Conservation (phyloP, 2,329 filamentous ascomycete genomes). For the Paraphaeosphaeria sporulosa region DNA sequence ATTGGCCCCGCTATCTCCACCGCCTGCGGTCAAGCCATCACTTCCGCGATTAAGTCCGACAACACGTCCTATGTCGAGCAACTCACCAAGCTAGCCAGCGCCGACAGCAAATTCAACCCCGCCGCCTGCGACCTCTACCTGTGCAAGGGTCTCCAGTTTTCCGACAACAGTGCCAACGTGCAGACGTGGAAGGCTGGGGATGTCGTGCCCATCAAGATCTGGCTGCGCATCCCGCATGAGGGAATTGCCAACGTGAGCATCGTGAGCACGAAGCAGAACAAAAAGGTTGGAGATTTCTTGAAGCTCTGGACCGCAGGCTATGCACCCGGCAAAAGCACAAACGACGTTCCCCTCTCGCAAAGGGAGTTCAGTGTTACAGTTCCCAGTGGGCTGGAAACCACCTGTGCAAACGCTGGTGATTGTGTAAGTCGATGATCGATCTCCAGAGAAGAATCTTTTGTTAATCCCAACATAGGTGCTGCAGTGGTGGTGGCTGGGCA, state of each 20-base stretch:
- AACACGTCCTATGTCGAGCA: conserved; percentile 38
- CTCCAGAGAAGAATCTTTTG: conserved; percentile 4
- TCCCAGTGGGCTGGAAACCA: conserved; percentile 52
- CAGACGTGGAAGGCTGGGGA: conserved; percentile 59
- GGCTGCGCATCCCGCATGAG: conserved; percentile 58
- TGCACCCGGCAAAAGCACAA: conserved; percentile 29
- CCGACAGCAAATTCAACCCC: conserved; percentile 51
- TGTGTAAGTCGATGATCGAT: conserved; percentile 42
- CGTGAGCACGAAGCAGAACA: conserved; percentile 61
- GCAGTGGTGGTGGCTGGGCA: conserved; percentile 50
- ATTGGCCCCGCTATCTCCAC: conserved; percentile 23
- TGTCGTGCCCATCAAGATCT: conserved; percentile 52
- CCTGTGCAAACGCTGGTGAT: conserved; percentile 56
- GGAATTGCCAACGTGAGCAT: conserved; percentile 65
- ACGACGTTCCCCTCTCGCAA: conserved; percentile 51
- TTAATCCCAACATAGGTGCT: conserved; percentile 26
- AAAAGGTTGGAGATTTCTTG: conserved; percentile 53
- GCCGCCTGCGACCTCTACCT: conserved; percentile 59
- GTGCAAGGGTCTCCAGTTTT: conserved; percentile 65
- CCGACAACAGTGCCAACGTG: conserved; percentile 61
- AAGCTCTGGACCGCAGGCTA: conserved; percentile 42
- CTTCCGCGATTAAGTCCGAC: conserved; percentile 26
- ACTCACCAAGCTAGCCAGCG: conserved; percentile 26
- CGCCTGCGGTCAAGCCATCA: conserved; percentile 29
- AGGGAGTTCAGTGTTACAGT: conserved; percentile 58